These are phyloP conservation scores for Arthroderma sp. DNA, from an alignment of 2,329 filamentous ascomycete genomes.

Conservation along the genomic window DNA sequence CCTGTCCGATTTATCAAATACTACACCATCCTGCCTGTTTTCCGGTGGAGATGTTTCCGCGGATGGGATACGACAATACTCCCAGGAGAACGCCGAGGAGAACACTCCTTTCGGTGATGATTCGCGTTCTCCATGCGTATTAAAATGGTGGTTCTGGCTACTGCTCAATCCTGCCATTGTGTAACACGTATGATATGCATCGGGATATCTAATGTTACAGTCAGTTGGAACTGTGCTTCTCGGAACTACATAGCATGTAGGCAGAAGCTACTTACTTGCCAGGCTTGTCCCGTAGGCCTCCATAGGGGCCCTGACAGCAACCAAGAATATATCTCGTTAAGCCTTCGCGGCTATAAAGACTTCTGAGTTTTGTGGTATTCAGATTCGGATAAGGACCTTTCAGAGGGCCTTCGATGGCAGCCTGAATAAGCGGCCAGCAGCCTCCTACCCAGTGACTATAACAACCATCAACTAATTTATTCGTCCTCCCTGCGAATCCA, in stretches of 20 bases:
- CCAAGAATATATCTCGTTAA: constrained; percentile 78
- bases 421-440: constrained; percentile 85
- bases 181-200: constrained; percentile 90
- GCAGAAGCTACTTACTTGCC: constrained; percentile 51
- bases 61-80: constrained; percentile 26
- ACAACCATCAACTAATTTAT: constrained; percentile 95
- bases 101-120: constrained; percentile 1
- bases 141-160: constrained; percentile 47
- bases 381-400: constrained; percentile 29
- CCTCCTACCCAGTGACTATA: constrained; percentile 97
- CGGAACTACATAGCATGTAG: no score
- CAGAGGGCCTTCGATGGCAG: constrained; percentile 39
- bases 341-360: constrained; percentile 66
- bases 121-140: background rate
- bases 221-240: background rate
- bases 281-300: constrained; percentile 87
- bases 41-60: constrained; percentile 26
- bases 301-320: constrained; percentile 68
- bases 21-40: constrained; percentile 27
- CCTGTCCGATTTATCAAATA: constrained; percentile 59
- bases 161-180: constrained; percentile 74
- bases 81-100: constrained; percentile 25
- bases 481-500: constrained; percentile 84
- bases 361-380: constrained; percentile 15
- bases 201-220: constrained; percentile 46